phyloP scores from a whole-genome alignment of 2,329 filamentous ascomycete species.

The Davidsoniella australis region DNA sequence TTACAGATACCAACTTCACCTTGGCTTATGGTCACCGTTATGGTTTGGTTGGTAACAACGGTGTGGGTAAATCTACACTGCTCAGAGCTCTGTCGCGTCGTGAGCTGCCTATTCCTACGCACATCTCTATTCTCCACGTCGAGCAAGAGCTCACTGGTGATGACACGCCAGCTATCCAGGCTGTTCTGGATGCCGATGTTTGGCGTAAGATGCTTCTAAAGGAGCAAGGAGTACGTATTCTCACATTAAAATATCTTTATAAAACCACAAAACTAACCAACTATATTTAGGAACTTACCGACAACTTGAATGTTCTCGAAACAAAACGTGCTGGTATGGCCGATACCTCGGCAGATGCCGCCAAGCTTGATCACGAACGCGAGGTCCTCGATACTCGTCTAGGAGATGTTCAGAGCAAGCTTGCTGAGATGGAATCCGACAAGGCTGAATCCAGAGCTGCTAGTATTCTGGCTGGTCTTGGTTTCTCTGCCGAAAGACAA shows the following conservation, averaged over 20 bases:
- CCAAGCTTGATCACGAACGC: conserved; percentile 66
- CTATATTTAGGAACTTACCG: conserved; percentile 47
- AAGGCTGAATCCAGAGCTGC: conserved; percentile 92
- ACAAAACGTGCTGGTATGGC: conserved; percentile 61
- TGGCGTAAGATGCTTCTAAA: conserved; percentile 90
- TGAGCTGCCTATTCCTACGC: conserved; percentile 87
- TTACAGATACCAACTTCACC: conserved; percentile 79
- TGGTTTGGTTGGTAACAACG: conserved; percentile 96
- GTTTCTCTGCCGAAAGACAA: conserved; percentile 86
- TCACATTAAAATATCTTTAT: not conserved
- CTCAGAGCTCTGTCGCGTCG: conserved; percentile 77
- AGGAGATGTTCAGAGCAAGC: conserved; percentile 76
- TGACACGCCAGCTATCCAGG: conserved; percentile 85
- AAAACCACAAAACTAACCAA: not conserved
- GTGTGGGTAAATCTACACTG: conserved; percentile 95
- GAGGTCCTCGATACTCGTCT: conserved; percentile 83
- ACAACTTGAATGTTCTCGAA: conserved; percentile 62
- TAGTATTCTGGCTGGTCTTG: conserved; percentile 89
- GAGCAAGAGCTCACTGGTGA: conserved; percentile 96
- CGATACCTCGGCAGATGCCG: conserved; percentile 81
- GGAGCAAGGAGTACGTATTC: conserved; percentile 57
- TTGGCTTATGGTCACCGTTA: conserved; percentile 87
- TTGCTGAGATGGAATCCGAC: conserved; percentile 97
- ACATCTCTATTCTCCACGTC: conserved; percentile 97
- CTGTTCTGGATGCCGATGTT: conserved; percentile 90